Evolutionary conservation across 768 basidiomycete species (phyloP).

Genomic region (Phlebiopsis gigantea): DNA sequence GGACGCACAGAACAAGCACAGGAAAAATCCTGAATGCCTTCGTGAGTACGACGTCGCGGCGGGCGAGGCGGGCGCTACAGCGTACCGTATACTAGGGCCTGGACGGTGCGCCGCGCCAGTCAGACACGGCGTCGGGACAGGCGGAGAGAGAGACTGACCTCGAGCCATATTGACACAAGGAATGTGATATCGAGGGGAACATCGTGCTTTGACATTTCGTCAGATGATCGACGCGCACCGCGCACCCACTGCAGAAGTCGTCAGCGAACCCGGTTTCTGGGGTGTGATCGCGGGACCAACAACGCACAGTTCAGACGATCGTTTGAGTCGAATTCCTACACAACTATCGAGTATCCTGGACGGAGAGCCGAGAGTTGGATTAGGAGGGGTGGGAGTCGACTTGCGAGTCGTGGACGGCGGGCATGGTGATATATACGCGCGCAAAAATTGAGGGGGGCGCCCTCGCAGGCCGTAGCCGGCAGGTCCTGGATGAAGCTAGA

Average conservation of each 20-base stretch:
- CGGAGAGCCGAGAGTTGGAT: not conserved
- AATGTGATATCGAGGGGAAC: constrained; percentile 15
- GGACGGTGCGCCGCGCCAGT: not conserved
- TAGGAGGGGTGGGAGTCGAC: not conserved
- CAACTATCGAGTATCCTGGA: not conserved
- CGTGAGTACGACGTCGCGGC: not conserved
- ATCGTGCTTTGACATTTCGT: constrained; percentile 11
- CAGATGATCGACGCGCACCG: not conserved
- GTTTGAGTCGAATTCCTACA: not conserved
- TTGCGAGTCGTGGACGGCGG: not conserved
- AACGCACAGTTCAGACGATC: not conserved
- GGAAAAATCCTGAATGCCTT: constrained; percentile 11
- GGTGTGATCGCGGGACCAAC: not conserved
- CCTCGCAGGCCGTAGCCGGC: not conserved
- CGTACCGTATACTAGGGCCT: constrained; percentile 16
- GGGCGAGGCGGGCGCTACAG: not conserved
- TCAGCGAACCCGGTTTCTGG: not conserved
- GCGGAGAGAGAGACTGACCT: constrained; percentile 7
- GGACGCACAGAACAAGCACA: constrained; percentile 12
- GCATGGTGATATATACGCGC: not conserved
- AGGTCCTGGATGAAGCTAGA: not conserved
- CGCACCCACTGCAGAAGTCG: not conserved
- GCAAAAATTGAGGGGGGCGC: not conserved
- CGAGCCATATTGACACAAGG: constrained; percentile 17
- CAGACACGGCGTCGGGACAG: not conserved